Evolutionary conservation across 306 rosid genomes (phyloP).

Genomic region (Fragaria iinumae): DNA sequence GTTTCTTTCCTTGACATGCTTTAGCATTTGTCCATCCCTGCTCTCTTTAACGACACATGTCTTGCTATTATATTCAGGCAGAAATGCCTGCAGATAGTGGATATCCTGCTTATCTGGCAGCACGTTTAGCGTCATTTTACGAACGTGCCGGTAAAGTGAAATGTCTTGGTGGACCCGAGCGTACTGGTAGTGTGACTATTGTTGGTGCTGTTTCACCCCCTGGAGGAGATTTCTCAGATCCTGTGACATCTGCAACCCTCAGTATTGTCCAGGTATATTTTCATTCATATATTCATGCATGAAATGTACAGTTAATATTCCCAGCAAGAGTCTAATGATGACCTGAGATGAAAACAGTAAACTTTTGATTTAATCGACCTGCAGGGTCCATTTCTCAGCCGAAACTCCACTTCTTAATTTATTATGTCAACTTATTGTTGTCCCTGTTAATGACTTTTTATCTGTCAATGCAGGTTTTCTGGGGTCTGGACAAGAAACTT

Average conservation of each 20-base stretch:
- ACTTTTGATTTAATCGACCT: neutral
- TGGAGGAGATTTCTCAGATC: conserved; percentile 99
- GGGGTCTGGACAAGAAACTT: conserved; percentile 99
- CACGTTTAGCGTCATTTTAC: conserved; percentile 98
- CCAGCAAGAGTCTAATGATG: neutral
- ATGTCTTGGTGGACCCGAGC: conserved; percentile 98
- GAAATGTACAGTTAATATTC: neutral
- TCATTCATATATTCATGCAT: neutral
- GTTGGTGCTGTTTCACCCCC: conserved; percentile 99
- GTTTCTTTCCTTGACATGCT: neutral
- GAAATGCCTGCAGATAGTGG: conserved; percentile 99
- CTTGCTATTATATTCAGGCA: conserved; percentile 52
- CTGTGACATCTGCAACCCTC: conserved; percentile 99
- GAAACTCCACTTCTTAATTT: neutral
- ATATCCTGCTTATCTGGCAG: conserved; percentile 97
- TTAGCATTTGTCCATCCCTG: neutral
- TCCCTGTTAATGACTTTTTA: conserved; percentile 2
- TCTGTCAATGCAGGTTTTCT: conserved; percentile 68
- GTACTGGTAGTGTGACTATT: conserved; percentile 97
- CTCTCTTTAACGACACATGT: conserved; percentile 19
- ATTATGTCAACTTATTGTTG: neutral
- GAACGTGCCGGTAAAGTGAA: conserved; percentile 99
- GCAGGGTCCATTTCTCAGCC: neutral
- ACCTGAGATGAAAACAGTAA: neutral
- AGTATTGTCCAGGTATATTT: conserved; percentile 90